Base-by-base conservation (phyloP, 257 asterid species). In the Solanum bulbocastanum region DNA sequence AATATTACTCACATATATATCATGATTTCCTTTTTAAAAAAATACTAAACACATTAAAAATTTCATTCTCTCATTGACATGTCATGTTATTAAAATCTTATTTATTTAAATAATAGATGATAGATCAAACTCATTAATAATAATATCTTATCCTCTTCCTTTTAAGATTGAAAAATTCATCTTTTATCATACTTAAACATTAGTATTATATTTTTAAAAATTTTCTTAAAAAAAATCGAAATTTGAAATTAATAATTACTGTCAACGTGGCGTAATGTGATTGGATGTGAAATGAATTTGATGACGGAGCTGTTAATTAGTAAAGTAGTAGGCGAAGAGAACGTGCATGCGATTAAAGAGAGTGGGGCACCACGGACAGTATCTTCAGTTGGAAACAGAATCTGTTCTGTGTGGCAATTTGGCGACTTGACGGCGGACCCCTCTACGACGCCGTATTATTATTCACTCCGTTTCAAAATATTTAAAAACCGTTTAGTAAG, bases 291-390 rank as follows among this genome's bases (percentile, higher is more conserved):
- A 8, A 46, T 46, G 27, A 65, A 40, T 46, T 81, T 46, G 68
- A 81, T 89, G 88, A 91, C 88, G 69, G 88, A 71, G 91, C 56
- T 37, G 93, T 90, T 27, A 76, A 86, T 13, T 85, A 76, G 84
- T 39, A 72, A 46, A 32, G 91, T 84, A 68, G 87, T 71, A n/a
- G 89, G 40, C 78, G 58, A 72, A 49, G 92, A 86, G 95, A 94
- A 93, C 94, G 94, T 94, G 96, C 92, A 90, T 39, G 93, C 89
- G 94, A 93, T 94, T 94, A 88, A 89, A 66, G 25, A 37, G 1
- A 69, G 78, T 52, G 94, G 89, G 90, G 85, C n/a, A 88, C 92
- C 88, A 91, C 91, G 36, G 44, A 22, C 40, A 88, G 95, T 92
- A 90, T 94, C 93, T 85, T 72, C 89, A 16, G 84, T 89, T 82